Evolutionary conservation across 257 asterid species (phyloP), one percentile per base, ranked within the genome.

Genomic region (Galeopsis tetrahit): DNA sequence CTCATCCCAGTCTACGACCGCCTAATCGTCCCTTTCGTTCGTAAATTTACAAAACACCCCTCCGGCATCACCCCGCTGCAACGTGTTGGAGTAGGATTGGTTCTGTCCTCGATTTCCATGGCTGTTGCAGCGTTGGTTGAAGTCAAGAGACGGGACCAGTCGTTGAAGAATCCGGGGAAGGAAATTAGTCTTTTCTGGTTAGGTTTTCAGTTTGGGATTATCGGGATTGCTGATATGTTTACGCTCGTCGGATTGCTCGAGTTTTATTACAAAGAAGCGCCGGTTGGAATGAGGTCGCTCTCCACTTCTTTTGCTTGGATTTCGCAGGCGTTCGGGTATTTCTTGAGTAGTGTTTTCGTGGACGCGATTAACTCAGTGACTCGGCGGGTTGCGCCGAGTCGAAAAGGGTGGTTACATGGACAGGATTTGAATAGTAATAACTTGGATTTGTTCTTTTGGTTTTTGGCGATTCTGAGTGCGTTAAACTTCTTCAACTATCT

Each of bases 221-320:
- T 92, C 4, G 98, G 98, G 4, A 81, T 92, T 0, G 98, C 97
- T 0, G 97, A 92, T 63, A 90, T 92, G 96, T 92, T 92, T 40
- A 87, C 96, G 0, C 83, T 90, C 0, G 97, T 90, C 32, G 98
- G 98, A 9, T 62, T 88, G 70, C 78, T 88, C 6, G 97, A 92
- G 52, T 92, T 92, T 63, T 92, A 71, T 81, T 92, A 92, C 78
- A 87, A 76, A 74, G 98, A 92, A 68, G 93, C 97, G 3, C 97
- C 98, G 0, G 63, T 51, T 0, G 93, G 97, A 14, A 92, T 92
- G 98, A 83, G 86, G 77, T 92, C 98, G 0, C 84, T 92, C 2
- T 88, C 95, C 6, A 87, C 97, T 3, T 90, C 97, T 2, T 87
- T 92, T 63, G 76, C 96, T 0, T 86, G 81, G 84, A 81, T 90